Evolutionary conservation across 208 protist species (phyloP).

Genomic region (Porcisia deanei): DNA sequence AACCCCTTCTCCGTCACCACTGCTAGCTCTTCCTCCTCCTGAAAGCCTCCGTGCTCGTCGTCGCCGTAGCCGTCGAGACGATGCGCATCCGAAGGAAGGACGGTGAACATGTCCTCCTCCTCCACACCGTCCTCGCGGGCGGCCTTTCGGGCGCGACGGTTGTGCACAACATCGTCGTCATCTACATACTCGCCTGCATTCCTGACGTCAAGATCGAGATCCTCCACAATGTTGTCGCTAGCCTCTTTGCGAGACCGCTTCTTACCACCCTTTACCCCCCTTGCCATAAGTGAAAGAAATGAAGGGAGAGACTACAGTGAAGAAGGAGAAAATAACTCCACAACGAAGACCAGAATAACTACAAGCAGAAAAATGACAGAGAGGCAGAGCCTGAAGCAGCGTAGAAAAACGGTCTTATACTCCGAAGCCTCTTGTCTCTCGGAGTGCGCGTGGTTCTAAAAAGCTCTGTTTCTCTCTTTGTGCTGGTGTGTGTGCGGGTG

Average conservation of each 20-base stretch:
- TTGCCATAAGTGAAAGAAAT: neutral
- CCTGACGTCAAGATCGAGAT: constrained; percentile 77
- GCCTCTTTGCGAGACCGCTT: constrained; percentile 36
- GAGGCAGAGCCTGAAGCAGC: neutral
- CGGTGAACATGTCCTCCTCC: constrained; percentile 35
- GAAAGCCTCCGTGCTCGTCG: constrained; percentile 69
- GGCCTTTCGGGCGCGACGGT: constrained; percentile 34
- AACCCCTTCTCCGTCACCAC: constrained; percentile 54
- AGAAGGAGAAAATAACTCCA: neutral
- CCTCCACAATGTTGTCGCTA: constrained; percentile 60
- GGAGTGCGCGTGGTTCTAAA: neutral
- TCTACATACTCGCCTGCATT: constrained; percentile 33
- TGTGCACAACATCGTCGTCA: constrained; percentile 75
- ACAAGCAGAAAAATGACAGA: neutral
- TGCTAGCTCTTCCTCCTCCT: constrained; percentile 86
- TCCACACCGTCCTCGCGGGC: constrained; percentile 25
- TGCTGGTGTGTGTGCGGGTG: neutral
- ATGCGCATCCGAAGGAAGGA: constrained; percentile 85
- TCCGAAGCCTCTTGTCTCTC: neutral
- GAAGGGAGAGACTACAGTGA: neutral
- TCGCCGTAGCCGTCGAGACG: constrained; percentile 83
- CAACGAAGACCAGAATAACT: neutral
- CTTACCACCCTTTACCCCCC: constrained; percentile 12
- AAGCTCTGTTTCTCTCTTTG: neutral
- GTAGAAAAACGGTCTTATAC: neutral